A percentile compares a stretch with the other conserved stretches of the same genome.
Conservation (phyloP, 2,329 filamentous ascomycete genomes). For the Colletotrichum graminicola region DNA sequence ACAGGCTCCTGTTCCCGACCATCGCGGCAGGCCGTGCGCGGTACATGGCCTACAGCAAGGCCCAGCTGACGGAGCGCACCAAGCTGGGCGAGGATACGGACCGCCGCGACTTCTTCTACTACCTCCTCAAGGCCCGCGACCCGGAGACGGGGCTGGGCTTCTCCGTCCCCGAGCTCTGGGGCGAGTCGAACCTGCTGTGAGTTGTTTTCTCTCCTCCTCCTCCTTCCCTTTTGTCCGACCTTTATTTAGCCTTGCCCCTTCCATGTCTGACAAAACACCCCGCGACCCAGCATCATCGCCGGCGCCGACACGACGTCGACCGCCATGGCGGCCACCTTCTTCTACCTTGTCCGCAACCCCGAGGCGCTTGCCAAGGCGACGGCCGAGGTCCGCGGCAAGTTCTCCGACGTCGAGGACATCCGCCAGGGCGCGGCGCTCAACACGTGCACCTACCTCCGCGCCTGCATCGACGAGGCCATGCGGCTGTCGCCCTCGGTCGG, state of each 20-base stretch:
- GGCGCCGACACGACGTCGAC: slow-evolving; percentile 80
- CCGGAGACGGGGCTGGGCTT: slow-evolving; percentile 78
- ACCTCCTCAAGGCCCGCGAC: slow-evolving; percentile 78
- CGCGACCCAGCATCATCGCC: slow-evolving; percentile 69
- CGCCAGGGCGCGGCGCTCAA: slow-evolving; percentile 62
- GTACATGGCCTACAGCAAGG: slow-evolving; percentile 79
- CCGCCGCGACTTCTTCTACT: slow-evolving; percentile 82
- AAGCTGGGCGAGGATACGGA: slow-evolving; percentile 74
- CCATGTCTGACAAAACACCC: not conserved
- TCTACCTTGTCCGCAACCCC: slow-evolving; percentile 70
- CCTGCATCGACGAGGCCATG: slow-evolving; percentile 76
- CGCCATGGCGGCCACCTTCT: slow-evolving; percentile 72
- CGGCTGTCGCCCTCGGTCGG: slow-evolving; percentile 72
- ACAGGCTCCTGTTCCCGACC: slow-evolving; percentile 75
- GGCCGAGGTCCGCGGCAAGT: slow-evolving; percentile 65
- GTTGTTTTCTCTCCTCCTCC: slow-evolving; percentile 42
- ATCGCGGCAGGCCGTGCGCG: slow-evolving; percentile 75
- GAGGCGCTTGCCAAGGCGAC: slow-evolving; percentile 60
- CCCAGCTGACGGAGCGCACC: slow-evolving; percentile 75
- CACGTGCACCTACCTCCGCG: slow-evolving; percentile 69
- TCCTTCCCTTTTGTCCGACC: no score
- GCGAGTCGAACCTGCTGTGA: slow-evolving; percentile 75
- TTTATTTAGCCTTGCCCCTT: no score
- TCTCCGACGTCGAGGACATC: slow-evolving; percentile 67
- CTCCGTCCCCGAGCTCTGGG: slow-evolving; percentile 75